These are phyloP conservation scores for Penicillium psychrofluorescens DNA, from an alignment of 495 filamentous ascomycete genomes.

Conservation along the genomic window DNA sequence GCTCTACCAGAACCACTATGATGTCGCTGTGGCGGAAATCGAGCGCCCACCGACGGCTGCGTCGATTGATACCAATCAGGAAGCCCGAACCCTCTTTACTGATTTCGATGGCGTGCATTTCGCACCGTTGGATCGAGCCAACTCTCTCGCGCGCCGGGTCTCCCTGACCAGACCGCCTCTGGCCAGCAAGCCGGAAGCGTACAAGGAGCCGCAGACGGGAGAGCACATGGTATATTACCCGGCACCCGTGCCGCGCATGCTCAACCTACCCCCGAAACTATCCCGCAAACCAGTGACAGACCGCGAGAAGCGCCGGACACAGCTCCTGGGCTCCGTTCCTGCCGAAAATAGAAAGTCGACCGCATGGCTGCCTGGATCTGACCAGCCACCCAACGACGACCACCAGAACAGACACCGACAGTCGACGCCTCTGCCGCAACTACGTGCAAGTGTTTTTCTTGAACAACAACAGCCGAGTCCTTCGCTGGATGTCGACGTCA, in stretches of 20 bases:
- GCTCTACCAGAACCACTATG: constrained; percentile 13
- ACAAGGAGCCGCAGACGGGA: constrained; percentile 54
- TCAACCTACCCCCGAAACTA: constrained; percentile 84
- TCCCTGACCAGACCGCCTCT: constrained; percentile 34
- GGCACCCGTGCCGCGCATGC: constrained; percentile 84
- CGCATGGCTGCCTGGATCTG: constrained; percentile 23
- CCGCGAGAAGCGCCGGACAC: constrained; percentile 62
- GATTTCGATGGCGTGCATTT: constrained; percentile 96
- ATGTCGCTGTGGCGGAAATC: constrained; percentile 12
- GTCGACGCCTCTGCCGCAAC: constrained; percentile 67
- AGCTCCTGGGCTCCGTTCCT: constrained; percentile 46
- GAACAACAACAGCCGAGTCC: constrained; percentile 50
- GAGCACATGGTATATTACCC: constrained; percentile 91
- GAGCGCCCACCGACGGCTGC: constrained; percentile 42
- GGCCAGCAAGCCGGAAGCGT: constrained; percentile 48
- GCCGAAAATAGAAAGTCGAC: constrained; percentile 40
- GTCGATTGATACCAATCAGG: constrained; percentile 62
- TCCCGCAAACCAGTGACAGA: constrained; percentile 61
- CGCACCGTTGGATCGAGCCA: constrained; percentile 35
- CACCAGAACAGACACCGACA: constrained; percentile 20
- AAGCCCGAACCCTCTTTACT: constrained; percentile 64
- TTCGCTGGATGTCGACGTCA: constrained; percentile 58
- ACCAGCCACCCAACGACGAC: constrained; percentile 10
- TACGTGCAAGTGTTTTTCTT: constrained; percentile 87
- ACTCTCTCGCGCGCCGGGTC: constrained; percentile 21